phyloP scores from a whole-genome alignment of 2,329 filamentous ascomycete species.

The Phyllosticta citrichinensis region DNA sequence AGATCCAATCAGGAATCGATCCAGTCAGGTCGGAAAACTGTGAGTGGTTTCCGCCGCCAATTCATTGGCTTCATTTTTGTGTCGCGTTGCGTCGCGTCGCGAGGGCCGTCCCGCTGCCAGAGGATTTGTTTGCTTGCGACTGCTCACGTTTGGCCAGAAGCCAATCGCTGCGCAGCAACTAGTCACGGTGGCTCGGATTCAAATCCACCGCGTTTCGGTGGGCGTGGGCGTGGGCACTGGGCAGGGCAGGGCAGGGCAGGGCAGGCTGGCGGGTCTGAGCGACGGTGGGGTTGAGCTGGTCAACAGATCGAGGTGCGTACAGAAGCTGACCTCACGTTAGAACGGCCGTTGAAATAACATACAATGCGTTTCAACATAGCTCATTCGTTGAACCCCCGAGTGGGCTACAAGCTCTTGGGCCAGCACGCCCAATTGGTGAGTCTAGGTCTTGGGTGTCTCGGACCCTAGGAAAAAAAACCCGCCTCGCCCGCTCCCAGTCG shows the following conservation, averaged over 20 bases:
- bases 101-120: neutral
- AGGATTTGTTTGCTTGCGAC: neutral
- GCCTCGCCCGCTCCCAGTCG: slow-evolving; percentile 3
- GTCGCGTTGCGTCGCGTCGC: neutral
- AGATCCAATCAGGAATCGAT: neutral
- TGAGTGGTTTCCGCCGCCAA: neutral
- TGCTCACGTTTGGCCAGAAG: neutral
- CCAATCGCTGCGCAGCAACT: neutral
- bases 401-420: neutral
- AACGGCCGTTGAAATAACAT: neutral
- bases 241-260: neutral
- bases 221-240: too few relatives aligned
- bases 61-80: neutral
- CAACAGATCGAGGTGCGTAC: neutral
- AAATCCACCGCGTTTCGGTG: neutral
- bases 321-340: neutral
- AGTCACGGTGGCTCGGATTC: neutral
- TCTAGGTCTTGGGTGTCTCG: neutral
- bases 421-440: neutral
- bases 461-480: neutral
- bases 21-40: neutral
- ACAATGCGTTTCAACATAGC: neutral
- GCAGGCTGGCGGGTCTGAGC: neutral
- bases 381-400: neutral
- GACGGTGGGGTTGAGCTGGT: neutral